These are phyloP conservation scores for Viridothelium virens DNA, from an alignment of 495 filamentous ascomycete genomes.

Conservation along the genomic window DNA sequence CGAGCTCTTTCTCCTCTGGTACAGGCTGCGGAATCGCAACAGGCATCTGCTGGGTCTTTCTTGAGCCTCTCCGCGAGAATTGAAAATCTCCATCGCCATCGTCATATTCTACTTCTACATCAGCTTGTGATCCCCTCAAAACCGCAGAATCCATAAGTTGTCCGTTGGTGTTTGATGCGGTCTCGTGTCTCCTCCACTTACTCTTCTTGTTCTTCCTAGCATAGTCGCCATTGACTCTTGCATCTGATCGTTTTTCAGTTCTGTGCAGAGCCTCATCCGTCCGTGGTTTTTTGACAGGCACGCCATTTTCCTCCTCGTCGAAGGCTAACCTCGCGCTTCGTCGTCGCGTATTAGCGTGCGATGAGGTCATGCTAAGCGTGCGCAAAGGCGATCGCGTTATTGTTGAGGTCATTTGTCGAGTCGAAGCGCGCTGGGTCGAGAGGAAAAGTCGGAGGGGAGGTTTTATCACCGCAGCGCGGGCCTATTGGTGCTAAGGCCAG, in stretches of 20 bases:
- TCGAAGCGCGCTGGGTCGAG: conserved; percentile 19
- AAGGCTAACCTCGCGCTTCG: conserved; percentile 38
- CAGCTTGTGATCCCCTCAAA: background rate
- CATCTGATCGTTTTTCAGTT: conserved; percentile 10
- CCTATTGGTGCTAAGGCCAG: background rate
- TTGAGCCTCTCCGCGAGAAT: conserved; percentile 44
- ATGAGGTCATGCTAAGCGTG: conserved; percentile 30
- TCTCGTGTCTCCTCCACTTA: background rate
- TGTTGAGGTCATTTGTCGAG: conserved; percentile 29
- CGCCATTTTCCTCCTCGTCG: conserved; percentile 34
- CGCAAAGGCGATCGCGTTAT: conserved; percentile 34
- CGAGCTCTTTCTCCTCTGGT: conserved; percentile 9
- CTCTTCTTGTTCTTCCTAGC: background rate
- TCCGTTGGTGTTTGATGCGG: background rate
- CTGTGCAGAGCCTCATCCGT: conserved; percentile 10
- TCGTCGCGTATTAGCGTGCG: conserved; percentile 27
- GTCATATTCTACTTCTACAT: conserved; percentile 38
- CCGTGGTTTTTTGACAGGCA: conserved; percentile 8
- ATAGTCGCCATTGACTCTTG: background rate
- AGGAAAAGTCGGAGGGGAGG: background rate
- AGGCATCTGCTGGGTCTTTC: conserved; percentile 29
- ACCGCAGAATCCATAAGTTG: conserved; percentile 17
- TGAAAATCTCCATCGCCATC: conserved; percentile 51
- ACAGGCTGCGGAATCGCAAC: conserved; percentile 4
- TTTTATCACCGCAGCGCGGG: background rate